Evolutionary conservation across 2,329 filamentous ascomycete species (phyloP), one percentile per base, ranked within the genome.

Genomic region (Sarocladium strictum): DNA sequence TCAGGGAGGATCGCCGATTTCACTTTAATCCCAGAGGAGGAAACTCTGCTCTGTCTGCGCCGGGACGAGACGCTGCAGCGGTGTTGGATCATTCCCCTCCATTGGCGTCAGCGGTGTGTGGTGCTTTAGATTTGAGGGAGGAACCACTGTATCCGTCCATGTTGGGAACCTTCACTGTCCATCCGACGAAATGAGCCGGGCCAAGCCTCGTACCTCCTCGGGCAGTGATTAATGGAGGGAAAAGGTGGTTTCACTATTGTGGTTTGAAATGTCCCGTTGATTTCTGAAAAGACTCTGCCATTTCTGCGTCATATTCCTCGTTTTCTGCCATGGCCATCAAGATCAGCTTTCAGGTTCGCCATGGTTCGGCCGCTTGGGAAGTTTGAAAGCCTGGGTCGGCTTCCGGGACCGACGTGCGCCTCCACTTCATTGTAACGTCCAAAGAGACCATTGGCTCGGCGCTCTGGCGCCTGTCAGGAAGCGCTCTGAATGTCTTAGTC

Each of bases 81-180:
- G 21, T n/a, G n/a, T 43, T 43, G 40, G 21, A 3, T 24, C 10
- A 43, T 4, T 47, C 43, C 43, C 43, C 24, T 47, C 23, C 43
- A 12, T 47, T 15, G 24, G 9, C 27, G 43, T 26, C 24, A 24
- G n/a, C 43, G 6, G 12, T 27, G 9, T 47, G 29, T 47, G 23
- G n/a, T 29, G 43, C 21, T 47, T 47, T 26, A 47, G 43, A 47
- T 47, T 47, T n/a, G n/a, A n/a, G n/a, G n/a, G 43, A 24, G 17
- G 43, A 27, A 47, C 43, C 43, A 43, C 17, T 23, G 40, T 24
- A 9, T 40, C 17, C 10, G 3, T 24, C 29, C 21, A 23, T 14
- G 17, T 23, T 43, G 5, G 40, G 40, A 7, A 7, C 15, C n/a
- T 24, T 43, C 21, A 7, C 43, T 27, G 43, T 27, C 43, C 15